phyloP scores from a whole-genome alignment of 495 filamentous ascomycete species.

The Penicillium ochrochloron region DNA sequence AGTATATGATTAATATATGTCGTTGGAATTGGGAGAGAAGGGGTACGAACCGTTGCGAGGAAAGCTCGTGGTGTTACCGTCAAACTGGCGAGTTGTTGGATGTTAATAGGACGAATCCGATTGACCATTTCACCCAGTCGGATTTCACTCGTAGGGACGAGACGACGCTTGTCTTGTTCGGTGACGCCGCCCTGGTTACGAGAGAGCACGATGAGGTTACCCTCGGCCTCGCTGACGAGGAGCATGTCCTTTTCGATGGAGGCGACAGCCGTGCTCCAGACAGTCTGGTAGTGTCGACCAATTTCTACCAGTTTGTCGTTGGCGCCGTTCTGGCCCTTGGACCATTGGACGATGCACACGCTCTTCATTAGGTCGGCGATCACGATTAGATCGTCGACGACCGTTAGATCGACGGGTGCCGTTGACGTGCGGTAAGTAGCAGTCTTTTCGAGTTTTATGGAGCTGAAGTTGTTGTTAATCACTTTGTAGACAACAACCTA shows the following conservation, averaged over 20 bases:
- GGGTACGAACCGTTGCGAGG: conserved; percentile 75
- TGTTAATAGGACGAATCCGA: conserved; percentile 65
- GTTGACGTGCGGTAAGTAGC: conserved; percentile 81
- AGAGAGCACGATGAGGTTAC: conserved; percentile 80
- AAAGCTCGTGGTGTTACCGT: conserved; percentile 83
- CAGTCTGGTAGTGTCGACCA: conserved; percentile 77
- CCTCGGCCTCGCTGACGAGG: conserved; percentile 81
- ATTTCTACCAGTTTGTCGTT: conserved; percentile 66
- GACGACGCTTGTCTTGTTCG: conserved; percentile 68
- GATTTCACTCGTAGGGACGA: conserved; percentile 79
- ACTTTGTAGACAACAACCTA: conserved; percentile 65
- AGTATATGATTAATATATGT: neutral
- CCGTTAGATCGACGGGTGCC: conserved; percentile 80
- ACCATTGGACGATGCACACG: conserved; percentile 73
- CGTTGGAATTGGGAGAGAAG: conserved; percentile 2
- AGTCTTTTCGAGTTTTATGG: conserved; percentile 61
- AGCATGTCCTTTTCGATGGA: conserved; percentile 73
- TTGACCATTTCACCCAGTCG: conserved; percentile 92
- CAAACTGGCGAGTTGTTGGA: conserved; percentile 63
- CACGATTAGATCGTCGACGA: conserved; percentile 71
- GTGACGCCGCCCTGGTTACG: conserved; percentile 74
- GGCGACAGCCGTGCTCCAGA: conserved; percentile 80
- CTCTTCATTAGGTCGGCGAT: conserved; percentile 96
- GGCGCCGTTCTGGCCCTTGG: conserved; percentile 47
- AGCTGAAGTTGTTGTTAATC: conserved; percentile 47